Conservation (phyloP, 2,329 filamentous ascomycete genomes). For the Acrodontium crateriforme region DNA sequence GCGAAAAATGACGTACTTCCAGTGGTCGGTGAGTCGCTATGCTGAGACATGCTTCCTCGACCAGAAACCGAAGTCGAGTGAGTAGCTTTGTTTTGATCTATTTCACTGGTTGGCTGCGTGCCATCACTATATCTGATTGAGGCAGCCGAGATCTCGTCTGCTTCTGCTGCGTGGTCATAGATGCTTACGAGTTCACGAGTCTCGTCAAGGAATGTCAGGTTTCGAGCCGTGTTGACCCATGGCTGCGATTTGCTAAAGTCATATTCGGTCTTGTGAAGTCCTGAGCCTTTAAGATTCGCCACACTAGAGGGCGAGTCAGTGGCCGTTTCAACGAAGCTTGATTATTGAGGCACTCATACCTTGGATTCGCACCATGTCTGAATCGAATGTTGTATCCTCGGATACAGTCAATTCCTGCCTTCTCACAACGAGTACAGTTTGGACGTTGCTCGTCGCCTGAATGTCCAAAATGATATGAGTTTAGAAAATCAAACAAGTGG, state of each 20-base stretch:
- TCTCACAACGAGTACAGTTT: constrained; percentile 17
- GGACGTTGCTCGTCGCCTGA: constrained; percentile 17
- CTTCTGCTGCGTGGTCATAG: constrained; percentile 17
- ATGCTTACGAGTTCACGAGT: constrained; percentile 20
- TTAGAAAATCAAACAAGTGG: background rate
- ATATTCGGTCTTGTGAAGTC: constrained; percentile 17
- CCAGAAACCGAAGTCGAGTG: too few species aligned
- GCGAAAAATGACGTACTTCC: too few species aligned
- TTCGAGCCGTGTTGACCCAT: constrained; percentile 18
- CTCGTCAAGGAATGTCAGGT: constrained; percentile 20
- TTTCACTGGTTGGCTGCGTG: too few species aligned
- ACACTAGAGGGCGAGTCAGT: constrained; percentile 6
- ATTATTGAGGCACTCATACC: constrained; percentile 7
- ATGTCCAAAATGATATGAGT: too few species aligned
- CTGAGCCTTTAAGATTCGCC: constrained; percentile 12
- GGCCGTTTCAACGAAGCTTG: background rate
- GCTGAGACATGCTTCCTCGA: too few species aligned
- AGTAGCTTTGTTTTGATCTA: too few species aligned
- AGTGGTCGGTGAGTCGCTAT: too few species aligned
- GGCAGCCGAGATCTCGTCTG: constrained; percentile 6
- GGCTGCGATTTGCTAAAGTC: constrained; percentile 18
- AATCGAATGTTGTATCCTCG: constrained; percentile 21
- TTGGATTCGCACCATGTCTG: constrained; percentile 19
- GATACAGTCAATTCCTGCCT: constrained; percentile 18
- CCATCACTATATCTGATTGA: too few species aligned